Evolutionary conservation across 2,329 filamentous ascomycete species (phyloP).

Genomic region (Colletotrichum sp.): DNA sequence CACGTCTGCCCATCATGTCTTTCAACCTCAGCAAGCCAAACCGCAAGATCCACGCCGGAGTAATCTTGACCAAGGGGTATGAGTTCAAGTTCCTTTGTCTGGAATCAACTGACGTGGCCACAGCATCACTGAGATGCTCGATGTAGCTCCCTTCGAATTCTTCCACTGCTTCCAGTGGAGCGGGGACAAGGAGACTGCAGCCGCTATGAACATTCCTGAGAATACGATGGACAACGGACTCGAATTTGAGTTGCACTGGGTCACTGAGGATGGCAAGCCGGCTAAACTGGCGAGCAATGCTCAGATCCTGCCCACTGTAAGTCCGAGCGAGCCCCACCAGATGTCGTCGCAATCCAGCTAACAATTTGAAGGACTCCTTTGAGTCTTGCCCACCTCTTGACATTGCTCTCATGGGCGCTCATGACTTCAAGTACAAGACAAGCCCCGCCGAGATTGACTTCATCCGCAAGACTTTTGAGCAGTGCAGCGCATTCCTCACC

Average conservation of each 20-base stretch:
- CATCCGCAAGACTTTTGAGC: conserved; percentile 36
- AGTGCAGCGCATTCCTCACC: conserved; percentile 41
- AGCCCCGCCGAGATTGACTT: conserved; percentile 39
- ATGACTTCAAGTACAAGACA: conserved; percentile 28
- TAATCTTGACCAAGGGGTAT: conserved; percentile 33
- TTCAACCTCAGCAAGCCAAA: conserved; percentile 28
- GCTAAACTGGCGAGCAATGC: conserved; percentile 30
- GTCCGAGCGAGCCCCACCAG: neutral
- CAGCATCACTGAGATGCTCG: conserved; percentile 36
- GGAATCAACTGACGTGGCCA: neutral
- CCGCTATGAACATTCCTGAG: neutral
- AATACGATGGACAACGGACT: conserved; percentile 22
- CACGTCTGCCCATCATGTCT: neutral
- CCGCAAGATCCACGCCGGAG: conserved; percentile 30
- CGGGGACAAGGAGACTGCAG: conserved; percentile 12
- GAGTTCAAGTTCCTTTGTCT: neutral
- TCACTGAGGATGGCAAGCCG: conserved; percentile 29
- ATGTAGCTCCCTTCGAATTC: conserved; percentile 38
- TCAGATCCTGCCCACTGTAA: conserved; percentile 33
- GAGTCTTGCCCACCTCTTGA: conserved; percentile 43
- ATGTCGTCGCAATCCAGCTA: neutral
- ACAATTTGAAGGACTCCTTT: conserved; percentile 38
- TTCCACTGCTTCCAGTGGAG: conserved; percentile 27
- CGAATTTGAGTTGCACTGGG: conserved; percentile 38
- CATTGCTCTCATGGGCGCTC: conserved; percentile 45